These are phyloP conservation scores for Saturnispora bothae DNA, from an alignment of 805 yeast species.

Conservation along the genomic window DNA sequence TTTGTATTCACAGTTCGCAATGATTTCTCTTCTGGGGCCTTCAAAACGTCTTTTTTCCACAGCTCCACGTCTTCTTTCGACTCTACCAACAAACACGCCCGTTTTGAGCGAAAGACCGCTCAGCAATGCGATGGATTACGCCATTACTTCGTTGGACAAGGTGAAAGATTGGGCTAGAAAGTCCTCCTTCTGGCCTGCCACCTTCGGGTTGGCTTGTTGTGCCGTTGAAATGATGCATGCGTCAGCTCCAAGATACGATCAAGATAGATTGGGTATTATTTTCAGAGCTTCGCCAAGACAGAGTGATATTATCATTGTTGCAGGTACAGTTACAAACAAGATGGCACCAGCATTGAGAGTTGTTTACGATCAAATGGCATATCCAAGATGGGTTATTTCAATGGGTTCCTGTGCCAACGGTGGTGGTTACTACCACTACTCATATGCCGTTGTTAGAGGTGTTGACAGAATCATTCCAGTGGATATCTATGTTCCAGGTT, in stretches of 20 bases:
- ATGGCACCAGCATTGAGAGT: constrained; percentile 92
- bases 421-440: constrained; percentile 86
- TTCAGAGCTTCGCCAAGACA: constrained; percentile 92
- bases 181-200: constrained; percentile 88
- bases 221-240: constrained; percentile 95
- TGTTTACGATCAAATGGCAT: constrained; percentile 91
- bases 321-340: constrained; percentile 83
- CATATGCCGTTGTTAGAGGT: constrained; percentile 82
- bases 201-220: constrained; percentile 87
- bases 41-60: constrained; percentile 4
- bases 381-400: constrained; percentile 88
- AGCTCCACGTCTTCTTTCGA: constrained; percentile 27
- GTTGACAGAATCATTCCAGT: constrained; percentile 85
- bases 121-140: constrained; percentile 60
- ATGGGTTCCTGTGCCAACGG: constrained; percentile 95
- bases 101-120: constrained; percentile 56
- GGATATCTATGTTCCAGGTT: constrained; percentile 85
- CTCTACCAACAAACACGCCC: constrained; percentile 60
- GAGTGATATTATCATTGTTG: constrained; percentile 85
- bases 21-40: constrained; percentile 1
- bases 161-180: constrained; percentile 87
- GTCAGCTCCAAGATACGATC: constrained; percentile 84
- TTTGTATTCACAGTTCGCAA: no score
- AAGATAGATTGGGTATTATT: constrained; percentile 84
- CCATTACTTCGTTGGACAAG: constrained; percentile 70